Evolutionary conservation across 2,329 filamentous ascomycete species (phyloP).

Genomic region (Septoria petroselini): DNA sequence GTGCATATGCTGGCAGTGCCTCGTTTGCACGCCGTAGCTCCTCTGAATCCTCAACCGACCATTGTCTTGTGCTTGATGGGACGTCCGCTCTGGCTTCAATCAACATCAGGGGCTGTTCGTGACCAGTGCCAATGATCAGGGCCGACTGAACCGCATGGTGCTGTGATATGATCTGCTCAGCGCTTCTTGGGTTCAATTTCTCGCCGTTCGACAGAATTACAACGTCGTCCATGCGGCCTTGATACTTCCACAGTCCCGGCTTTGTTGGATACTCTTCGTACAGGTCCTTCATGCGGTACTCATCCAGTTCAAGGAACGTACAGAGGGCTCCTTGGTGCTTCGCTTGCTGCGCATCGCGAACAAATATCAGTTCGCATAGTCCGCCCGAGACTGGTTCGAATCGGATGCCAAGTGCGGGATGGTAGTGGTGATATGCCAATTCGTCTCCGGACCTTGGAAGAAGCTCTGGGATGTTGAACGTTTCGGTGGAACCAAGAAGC

Average conservation of each 20-base stretch:
- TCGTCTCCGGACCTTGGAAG: slow-evolving; percentile 15
- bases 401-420: slow-evolving; percentile 7
- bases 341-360: neutral
- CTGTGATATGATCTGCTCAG: slow-evolving; percentile 11
- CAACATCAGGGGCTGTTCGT: slow-evolving; percentile 34
- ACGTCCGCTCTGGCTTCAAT: slow-evolving; percentile 31
- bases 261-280: slow-evolving; percentile 8
- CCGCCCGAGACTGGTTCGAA: slow-evolving; percentile 6
- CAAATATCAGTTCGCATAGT: slow-evolving; percentile 1
- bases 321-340: slow-evolving; percentile 6
- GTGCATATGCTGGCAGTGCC: slow-evolving; percentile 42
- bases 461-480: slow-evolving; percentile 17
- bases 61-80: slow-evolving; percentile 19
- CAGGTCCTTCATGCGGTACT: slow-evolving; percentile 9
- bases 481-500: slow-evolving; percentile 20
- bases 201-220: slow-evolving; percentile 12
- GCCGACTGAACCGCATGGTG: neutral
- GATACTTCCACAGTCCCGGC: slow-evolving; percentile 9
- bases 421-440: slow-evolving; percentile 12
- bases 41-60: slow-evolving; percentile 46
- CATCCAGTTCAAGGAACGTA: slow-evolving; percentile 7
- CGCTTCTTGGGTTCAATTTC: slow-evolving; percentile 7
- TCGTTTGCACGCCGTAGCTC: slow-evolving; percentile 43
- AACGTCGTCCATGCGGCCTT: slow-evolving; percentile 8
- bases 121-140: slow-evolving; percentile 35